A percentile compares a stretch with the other conserved stretches of the same genome.
These are phyloP conservation scores for Petunia axillaris DNA, from an alignment of 257 asterid genomes.

Conservation along the genomic window DNA sequence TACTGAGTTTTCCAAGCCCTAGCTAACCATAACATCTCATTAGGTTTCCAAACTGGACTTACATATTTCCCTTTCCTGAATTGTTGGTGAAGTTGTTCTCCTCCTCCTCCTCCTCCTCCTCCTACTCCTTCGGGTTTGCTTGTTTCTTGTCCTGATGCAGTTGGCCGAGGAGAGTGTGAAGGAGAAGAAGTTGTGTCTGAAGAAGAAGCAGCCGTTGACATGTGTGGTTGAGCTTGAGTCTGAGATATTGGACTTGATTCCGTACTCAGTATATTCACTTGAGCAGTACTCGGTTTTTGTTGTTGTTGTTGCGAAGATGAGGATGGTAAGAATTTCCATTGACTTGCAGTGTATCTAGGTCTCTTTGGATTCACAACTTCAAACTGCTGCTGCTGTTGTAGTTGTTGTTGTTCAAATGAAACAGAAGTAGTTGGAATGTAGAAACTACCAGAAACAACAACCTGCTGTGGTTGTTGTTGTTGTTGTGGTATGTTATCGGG, in stretches of 20 bases:
- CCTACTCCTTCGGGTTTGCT: slow-evolving; percentile 30
- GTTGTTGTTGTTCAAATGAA: slow-evolving; percentile 35
- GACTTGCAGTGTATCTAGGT: slow-evolving; percentile 43
- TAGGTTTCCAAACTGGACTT: slow-evolving; percentile 60
- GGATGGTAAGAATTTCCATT: slow-evolving; percentile 48
- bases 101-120: slow-evolving; percentile 32
- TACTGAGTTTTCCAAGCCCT: slow-evolving; percentile 57
- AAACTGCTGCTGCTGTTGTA: slow-evolving; percentile 27
- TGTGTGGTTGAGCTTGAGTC: slow-evolving; percentile 27
- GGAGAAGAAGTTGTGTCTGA: slow-evolving; percentile 48
- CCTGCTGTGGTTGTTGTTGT: slow-evolving; percentile 16
- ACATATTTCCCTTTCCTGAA: slow-evolving; percentile 53
- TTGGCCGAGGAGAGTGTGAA: slow-evolving; percentile 45
- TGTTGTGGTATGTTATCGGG: slow-evolving; percentile 29
- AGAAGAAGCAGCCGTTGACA: slow-evolving; percentile 36
- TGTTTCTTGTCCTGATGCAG: slow-evolving; percentile 40
- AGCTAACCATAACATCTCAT: slow-evolving; percentile 59
- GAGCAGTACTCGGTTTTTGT: slow-evolving; percentile 23
- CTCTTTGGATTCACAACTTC: slow-evolving; percentile 44
- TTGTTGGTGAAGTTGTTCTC: slow-evolving; percentile 41
- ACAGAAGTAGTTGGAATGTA: slow-evolving; percentile 28
- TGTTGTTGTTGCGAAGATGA: slow-evolving; percentile 33
- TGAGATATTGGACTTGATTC: slow-evolving; percentile 43
- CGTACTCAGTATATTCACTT: slow-evolving; percentile 24
- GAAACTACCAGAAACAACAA: slow-evolving; percentile 29